Evolutionary conservation across 495 filamentous ascomycete genomes (phyloP), one percentile per base, ranked within the genome.

Genomic region (Neurospora sublineolata): DNA sequence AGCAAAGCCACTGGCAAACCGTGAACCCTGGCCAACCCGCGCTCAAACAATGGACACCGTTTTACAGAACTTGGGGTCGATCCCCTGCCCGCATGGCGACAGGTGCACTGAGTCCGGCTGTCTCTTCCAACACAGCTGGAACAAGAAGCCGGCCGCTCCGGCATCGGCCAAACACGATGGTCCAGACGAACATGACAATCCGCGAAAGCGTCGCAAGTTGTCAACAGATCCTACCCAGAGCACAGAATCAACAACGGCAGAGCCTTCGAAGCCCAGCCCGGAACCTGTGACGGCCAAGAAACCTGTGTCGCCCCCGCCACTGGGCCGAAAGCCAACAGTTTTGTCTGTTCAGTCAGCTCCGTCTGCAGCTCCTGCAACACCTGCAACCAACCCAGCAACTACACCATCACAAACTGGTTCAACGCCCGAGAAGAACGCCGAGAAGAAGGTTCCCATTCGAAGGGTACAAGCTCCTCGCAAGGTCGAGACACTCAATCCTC

Each of bases 401-500:
- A 33, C 14, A 1, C 3, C 36, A 37, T 40, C 69, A 44, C 67
- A 58, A 37, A 4, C 68, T 33, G 37, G 40, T 64, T 64, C 64
- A 68, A 58, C 38, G 46, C 27, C 52, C 8, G 23, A 11, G 6
- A 30, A 64, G 12, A 64, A 6, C 12, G 23, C 52, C 27, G 7
- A 64, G 52, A 64, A 64, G 27, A 64, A 18, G 18, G 30, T 60
- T 60, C 42, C 41, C 69, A 58, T 46, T 20, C 64, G 76, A 38
- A 72, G 74, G 44, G 69, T 64, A 12, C 42, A 73, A 38, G 20
- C 71, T 18, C 41, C 75, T 33, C 80, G 80, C 58, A 81, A 83
- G 72, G 72, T 77, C 23, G 86, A 88, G 83, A 82, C 84, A 5
- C 82, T 97, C 44, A 97, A 94, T 73, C 96, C 96, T 67, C 87